phyloP scores from a whole-genome alignment of 2,329 filamentous ascomycete species.

The Trichothecium sympodiale region DNA sequence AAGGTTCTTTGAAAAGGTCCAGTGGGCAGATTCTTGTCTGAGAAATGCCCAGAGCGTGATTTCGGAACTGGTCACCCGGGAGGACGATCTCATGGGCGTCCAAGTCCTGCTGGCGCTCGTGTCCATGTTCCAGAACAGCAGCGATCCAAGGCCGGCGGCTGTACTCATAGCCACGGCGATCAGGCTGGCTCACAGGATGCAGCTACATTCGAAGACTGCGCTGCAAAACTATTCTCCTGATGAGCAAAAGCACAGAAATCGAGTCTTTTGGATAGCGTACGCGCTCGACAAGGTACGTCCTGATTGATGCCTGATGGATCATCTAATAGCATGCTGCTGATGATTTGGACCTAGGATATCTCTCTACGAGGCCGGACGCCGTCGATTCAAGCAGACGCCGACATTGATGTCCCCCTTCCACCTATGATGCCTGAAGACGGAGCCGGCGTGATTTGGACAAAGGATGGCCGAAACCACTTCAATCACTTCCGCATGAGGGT shows the following conservation, averaged over 20 bases:
- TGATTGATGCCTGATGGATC: no score
- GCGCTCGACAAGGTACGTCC: slow-evolving; percentile 25
- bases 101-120: slow-evolving; percentile 27
- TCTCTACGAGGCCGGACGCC: slow-evolving; percentile 24
- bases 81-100: slow-evolving; percentile 25
- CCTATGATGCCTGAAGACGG: slow-evolving; percentile 16
- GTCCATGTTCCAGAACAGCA: slow-evolving; percentile 23
- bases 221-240: slow-evolving; percentile 13
- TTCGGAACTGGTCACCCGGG: slow-evolving; percentile 23
- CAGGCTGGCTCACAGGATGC: slow-evolving; percentile 23
- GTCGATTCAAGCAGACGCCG: slow-evolving; percentile 25
- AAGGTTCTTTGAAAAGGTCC: slow-evolving; percentile 6
- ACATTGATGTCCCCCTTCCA: slow-evolving; percentile 28
- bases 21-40: slow-evolving; percentile 18
- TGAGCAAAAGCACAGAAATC: slow-evolving; percentile 20
- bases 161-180: slow-evolving; percentile 27
- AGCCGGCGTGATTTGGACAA: slow-evolving; percentile 20
- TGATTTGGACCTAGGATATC: slow-evolving; percentile 12
- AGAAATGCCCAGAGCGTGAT: slow-evolving; percentile 25
- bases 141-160: slow-evolving; percentile 23
- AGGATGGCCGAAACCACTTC: slow-evolving; percentile 20
- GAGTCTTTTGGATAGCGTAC: slow-evolving; percentile 31
- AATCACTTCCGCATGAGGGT: slow-evolving; percentile 27
- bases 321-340: not conserved
- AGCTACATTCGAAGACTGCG: slow-evolving; percentile 19